These are phyloP conservation scores for Talaromyces liani DNA, from an alignment of 495 filamentous ascomycete species.

Conservation along the genomic window DNA sequence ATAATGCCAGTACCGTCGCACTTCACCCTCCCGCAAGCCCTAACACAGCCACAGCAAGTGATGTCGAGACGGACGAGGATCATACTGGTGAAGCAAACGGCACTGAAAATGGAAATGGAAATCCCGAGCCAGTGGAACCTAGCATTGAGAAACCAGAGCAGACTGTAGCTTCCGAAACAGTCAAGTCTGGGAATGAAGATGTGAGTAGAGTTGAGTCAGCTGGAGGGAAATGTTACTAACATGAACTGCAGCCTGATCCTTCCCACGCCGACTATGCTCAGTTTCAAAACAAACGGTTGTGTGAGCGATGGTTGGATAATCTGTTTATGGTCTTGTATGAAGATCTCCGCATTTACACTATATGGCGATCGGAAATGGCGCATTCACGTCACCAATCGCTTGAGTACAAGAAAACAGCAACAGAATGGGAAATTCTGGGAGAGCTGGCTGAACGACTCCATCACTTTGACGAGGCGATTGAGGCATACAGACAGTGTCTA, in stretches of 20 bases:
- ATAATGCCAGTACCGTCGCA: conserved; percentile 69
- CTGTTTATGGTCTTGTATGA: conserved; percentile 99
- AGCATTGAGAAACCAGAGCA: conserved; percentile 72
- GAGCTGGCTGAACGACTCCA: conserved; percentile 88
- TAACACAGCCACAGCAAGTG: conserved; percentile 41
- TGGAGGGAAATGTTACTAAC: conserved; percentile 10
- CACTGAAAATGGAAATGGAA: conserved; percentile 19
- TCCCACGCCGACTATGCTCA: conserved; percentile 49
- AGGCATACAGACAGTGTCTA: conserved; percentile 84
- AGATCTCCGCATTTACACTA: conserved; percentile 95
- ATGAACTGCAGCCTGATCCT: conserved; percentile 31
- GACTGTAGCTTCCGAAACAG: conserved; percentile 72
- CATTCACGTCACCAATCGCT: conserved; percentile 84
- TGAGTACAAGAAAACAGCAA: conserved; percentile 89
- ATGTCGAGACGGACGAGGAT: conserved; percentile 34
- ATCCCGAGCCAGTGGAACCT: neutral
- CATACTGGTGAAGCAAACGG: conserved; percentile 27
- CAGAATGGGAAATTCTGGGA: conserved; percentile 97
- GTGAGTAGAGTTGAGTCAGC: conserved; percentile 36
- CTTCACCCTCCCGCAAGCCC: conserved; percentile 57
- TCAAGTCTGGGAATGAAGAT: conserved; percentile 72
- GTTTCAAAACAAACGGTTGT: conserved; percentile 93
- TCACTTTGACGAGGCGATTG: conserved; percentile 78
- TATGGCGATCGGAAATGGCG: conserved; percentile 96
- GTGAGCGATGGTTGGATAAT: conserved; percentile 96